Percentiles rank a stretch among this genome's conserved stretches.
phyloP scores from a whole-genome alignment of 176 grass and related monocot genomes.

The bread wheat (Triticum aestivum) region DNA sequence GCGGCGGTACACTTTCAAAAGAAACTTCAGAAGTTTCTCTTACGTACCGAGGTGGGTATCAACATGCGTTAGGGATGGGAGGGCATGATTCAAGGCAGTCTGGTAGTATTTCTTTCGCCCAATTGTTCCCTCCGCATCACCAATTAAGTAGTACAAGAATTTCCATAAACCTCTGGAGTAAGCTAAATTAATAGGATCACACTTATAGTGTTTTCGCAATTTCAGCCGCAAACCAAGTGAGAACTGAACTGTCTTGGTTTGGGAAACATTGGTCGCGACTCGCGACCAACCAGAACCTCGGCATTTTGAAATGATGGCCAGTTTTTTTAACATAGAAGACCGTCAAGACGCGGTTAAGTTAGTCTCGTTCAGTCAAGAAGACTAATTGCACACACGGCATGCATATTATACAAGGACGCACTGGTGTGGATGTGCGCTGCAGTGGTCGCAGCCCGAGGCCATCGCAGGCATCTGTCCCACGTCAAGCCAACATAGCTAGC shows the following conservation, averaged over 20 bases:
- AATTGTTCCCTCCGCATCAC: background rate
- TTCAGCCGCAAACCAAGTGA: background rate
- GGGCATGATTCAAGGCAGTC: background rate
- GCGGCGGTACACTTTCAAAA: background rate
- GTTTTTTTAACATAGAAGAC: background rate
- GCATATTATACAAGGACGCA: background rate
- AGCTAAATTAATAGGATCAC: background rate
- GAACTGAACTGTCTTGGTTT: background rate
- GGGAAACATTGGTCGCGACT: background rate
- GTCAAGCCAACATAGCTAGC: slow-evolving; percentile 7
- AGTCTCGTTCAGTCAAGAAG: background rate
- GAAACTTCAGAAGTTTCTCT: background rate
- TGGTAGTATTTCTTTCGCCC: background rate
- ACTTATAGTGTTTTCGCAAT: background rate
- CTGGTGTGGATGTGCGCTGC: background rate
- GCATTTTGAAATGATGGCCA: background rate
- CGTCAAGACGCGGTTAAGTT: background rate
- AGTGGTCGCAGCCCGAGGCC: background rate
- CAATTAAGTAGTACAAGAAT: background rate
- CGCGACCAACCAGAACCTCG: background rate
- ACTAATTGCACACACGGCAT: background rate
- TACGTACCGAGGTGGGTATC: background rate
- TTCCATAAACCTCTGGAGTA: background rate
- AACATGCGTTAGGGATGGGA: background rate
- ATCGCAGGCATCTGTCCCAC: background rate